These are phyloP conservation scores for Lactarius sanguifluus DNA, from an alignment of 768 basidiomycete species.

Conservation along the genomic window DNA sequence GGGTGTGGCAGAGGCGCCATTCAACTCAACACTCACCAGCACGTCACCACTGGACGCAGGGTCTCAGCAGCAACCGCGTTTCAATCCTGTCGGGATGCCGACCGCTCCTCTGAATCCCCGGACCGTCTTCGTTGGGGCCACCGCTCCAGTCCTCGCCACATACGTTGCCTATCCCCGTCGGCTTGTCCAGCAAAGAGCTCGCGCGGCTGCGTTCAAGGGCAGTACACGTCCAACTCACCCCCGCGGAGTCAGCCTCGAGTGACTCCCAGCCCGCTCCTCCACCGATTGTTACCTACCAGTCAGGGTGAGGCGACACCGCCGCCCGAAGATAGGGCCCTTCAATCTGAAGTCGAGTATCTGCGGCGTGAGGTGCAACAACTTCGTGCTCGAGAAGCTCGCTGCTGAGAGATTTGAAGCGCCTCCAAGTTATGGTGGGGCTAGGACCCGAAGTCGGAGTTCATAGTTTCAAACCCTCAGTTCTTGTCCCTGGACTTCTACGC, in stretches of 20 bases:
- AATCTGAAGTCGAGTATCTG: not conserved
- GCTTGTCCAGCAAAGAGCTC: not conserved
- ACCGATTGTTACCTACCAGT: not conserved
- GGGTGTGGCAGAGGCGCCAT: not conserved
- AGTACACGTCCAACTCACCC: no score
- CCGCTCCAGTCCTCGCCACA: not conserved
- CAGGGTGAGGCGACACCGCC: not conserved
- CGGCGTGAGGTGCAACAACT: not conserved
- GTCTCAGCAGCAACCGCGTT: not conserved
- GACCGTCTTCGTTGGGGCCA: not conserved
- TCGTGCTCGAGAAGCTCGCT: not conserved
- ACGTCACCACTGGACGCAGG: not conserved
- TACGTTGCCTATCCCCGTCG: not conserved
- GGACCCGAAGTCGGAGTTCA: not conserved
- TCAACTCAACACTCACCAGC: not conserved
- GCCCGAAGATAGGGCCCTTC: not conserved
- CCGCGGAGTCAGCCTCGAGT: not conserved
- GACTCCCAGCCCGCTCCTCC: not conserved
- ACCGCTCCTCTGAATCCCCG: not conserved
- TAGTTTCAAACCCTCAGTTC: not conserved
- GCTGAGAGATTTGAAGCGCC: not conserved
- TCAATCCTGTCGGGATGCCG: not conserved
- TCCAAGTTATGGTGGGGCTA: not conserved
- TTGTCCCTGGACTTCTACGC: not conserved
- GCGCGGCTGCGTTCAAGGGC: not conserved